Conservation (phyloP, 2,329 filamentous ascomycete species). For the Aspergillus cejpii region DNA sequence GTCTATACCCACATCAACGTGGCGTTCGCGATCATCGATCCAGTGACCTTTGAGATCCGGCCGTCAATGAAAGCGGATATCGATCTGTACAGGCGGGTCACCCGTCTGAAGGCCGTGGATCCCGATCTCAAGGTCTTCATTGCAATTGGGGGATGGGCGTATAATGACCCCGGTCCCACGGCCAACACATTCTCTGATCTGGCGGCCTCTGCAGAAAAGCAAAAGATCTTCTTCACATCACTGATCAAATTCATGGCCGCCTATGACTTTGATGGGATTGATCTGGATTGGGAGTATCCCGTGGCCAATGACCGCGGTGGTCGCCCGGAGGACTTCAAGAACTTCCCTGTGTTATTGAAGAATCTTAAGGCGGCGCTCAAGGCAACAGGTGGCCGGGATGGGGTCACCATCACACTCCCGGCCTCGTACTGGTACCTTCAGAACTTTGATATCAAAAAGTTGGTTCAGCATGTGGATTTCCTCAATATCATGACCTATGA, state of each 20-base stretch:
- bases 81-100: too few relatives aligned
- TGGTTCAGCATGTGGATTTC: conserved; percentile 8
- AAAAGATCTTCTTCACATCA: conserved; percentile 4
- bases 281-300: conserved; percentile 12
- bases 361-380: neutral
- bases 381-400: neutral
- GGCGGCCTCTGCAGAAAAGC: conserved; percentile 6
- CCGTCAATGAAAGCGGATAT: too few relatives aligned
- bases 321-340: conserved; percentile 2
- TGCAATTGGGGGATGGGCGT: conserved; percentile 38
- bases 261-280: conserved; percentile 14
- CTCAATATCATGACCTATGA: conserved; percentile 18
- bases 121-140: conserved; percentile 20
- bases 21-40: neutral
- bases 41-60: neutral
- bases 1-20: neutral
- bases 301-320: conserved; percentile 1
- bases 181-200: conserved; percentile 15
- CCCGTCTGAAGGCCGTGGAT: neutral
- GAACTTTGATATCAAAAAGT: conserved; percentile 25
- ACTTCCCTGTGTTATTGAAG: conserved; percentile 2
- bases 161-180: conserved; percentile 27
- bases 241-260: neutral
- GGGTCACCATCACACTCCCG: conserved; percentile 13
- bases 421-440: conserved; percentile 22